A percentile compares a stretch with the other conserved stretches of the same genome.
These are phyloP conservation scores for Corymbia calophylla DNA, from an alignment of 441 rosid genomes.

Conservation along the genomic window DNA sequence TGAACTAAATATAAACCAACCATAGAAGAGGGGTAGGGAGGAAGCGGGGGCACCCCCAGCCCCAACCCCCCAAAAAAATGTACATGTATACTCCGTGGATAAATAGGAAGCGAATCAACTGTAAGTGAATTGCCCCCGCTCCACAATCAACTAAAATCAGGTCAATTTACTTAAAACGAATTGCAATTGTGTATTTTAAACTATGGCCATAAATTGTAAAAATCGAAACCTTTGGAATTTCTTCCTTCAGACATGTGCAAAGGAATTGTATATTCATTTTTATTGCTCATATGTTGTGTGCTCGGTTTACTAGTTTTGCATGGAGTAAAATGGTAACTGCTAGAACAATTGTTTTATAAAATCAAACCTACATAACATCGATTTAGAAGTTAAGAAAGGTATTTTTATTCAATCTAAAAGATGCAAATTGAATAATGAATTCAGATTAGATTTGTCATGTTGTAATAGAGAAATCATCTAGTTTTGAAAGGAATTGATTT, in stretches of 20 bases:
- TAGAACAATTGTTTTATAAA: neutral
- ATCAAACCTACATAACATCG: neutral
- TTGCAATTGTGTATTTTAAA: neutral
- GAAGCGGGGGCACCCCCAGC: no score
- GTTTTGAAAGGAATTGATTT: neutral
- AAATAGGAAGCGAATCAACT: no score
- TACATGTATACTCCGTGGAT: rapidly evolving
- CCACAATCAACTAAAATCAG: neutral
- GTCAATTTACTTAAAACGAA: neutral
- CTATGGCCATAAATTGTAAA: neutral
- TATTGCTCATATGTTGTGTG: neutral
- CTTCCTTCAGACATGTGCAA: neutral
- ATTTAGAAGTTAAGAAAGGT: neutral
- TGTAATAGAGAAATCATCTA: neutral
- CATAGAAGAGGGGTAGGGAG: neutral
- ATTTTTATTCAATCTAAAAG: neutral
- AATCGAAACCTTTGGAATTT: neutral
- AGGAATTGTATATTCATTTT: neutral
- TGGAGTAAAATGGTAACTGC: neutral
- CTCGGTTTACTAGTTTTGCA: neutral
- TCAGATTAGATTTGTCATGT: rapidly evolving
- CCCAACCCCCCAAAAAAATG: no score
- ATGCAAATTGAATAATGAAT: rapidly evolving
- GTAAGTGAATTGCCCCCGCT: no score
- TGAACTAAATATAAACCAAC: neutral